Evolutionary conservation across 2,329 filamentous ascomycete species (phyloP).

Genomic region (Xylariomycetidae sp.): DNA sequence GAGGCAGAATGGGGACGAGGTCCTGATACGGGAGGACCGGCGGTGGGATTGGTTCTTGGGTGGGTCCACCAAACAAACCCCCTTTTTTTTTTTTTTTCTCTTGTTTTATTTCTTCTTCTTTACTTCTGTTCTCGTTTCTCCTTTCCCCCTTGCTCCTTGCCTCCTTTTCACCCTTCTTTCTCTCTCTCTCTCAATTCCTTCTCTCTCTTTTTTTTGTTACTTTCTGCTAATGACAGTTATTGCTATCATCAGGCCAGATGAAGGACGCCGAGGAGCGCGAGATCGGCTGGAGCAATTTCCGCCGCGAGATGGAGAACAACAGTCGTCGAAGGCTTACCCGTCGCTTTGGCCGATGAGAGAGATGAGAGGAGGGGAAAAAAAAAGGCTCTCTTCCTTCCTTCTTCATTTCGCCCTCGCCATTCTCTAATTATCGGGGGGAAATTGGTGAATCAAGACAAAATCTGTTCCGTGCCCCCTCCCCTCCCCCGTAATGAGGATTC

Average conservation of each 20-base stretch:
- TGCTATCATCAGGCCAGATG: constrained; percentile 41
- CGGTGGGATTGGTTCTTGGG: constrained; percentile 59
- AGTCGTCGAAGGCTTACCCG: constrained; percentile 35
- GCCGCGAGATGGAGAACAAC: constrained; percentile 32
- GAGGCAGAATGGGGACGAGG: constrained; percentile 50
- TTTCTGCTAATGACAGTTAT: no score
- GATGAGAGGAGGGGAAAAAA: no score
- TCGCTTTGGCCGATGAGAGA: constrained; percentile 35
- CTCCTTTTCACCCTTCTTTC: no score
- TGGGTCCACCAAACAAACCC: no score
- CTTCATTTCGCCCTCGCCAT: no score
- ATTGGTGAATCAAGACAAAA: no score
- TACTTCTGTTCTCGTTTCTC: constrained; percentile 1
- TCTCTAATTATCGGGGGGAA: no score
- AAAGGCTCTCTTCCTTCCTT: no score
- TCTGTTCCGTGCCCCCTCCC: no score
- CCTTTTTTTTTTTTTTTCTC: no score
- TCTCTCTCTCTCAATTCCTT: not conserved
- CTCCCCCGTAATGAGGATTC: no score
- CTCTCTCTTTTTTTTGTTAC: constrained; percentile 2
- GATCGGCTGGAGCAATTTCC: constrained; percentile 40
- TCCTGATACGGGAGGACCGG: constrained; percentile 52
- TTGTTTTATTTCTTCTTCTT: no score
- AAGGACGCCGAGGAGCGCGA: constrained; percentile 47
- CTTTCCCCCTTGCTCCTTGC: not conserved